These are phyloP conservation scores for Diaporthe vaccinii DNA, from an alignment of 2,329 filamentous ascomycete species.

Conservation along the genomic window DNA sequence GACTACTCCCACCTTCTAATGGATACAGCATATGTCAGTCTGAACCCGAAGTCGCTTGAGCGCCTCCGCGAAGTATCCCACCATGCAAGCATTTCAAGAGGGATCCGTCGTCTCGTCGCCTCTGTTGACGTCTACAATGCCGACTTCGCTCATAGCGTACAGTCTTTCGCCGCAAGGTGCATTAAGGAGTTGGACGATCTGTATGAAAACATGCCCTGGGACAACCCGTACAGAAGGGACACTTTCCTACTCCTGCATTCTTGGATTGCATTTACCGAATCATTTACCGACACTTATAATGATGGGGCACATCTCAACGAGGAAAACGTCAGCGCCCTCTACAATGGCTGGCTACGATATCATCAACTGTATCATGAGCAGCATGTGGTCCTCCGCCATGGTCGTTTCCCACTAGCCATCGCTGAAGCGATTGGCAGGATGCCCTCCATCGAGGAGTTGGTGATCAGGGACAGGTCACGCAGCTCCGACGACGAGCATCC, in stretches of 20 bases:
- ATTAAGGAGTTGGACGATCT: not conserved
- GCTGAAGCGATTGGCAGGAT: not conserved
- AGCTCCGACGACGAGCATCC: not conserved
- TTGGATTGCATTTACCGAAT: not conserved
- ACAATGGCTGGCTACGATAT: constrained; percentile 13
- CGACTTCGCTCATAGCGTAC: not conserved
- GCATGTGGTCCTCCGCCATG: not conserved
- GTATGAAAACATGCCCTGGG: no score
- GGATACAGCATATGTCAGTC: not conserved
- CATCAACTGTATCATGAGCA: not conserved
- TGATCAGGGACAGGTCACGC: constrained; percentile 4
- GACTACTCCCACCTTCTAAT: constrained; percentile 21
- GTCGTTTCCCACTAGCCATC: not conserved
- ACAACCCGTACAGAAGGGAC: not conserved
- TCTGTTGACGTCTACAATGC: not conserved
- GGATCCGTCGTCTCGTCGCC: constrained; percentile 5
- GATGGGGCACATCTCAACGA: not conserved
- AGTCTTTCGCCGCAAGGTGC: not conserved
- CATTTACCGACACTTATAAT: not conserved
- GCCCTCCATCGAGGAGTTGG: not conserved
- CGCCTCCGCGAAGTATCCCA: not conserved
- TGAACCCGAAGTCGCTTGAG: not conserved
- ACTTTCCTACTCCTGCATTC: not conserved
- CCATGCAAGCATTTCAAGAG: not conserved
- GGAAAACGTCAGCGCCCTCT: not conserved